Evolutionary conservation across 331 rosid genomes (phyloP).

Genomic region (Phaseolus coccineus): DNA sequence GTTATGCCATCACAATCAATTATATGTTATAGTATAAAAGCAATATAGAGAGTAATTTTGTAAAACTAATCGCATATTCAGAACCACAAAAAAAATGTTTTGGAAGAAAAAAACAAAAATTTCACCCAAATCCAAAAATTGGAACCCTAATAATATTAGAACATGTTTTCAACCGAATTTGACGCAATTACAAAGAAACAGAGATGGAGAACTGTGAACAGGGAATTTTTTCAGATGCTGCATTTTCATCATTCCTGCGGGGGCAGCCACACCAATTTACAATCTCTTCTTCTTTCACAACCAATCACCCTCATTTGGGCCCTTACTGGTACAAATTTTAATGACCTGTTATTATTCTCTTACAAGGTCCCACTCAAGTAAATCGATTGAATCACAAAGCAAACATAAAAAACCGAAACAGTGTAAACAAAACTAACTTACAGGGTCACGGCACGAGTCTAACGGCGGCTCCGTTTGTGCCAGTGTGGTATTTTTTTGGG

Average conservation of each 20-base stretch:
- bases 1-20: too few species aligned
- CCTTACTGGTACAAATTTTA: background rate
- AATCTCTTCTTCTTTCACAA: background rate
- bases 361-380: slow-evolving; percentile 11
- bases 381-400: background rate
- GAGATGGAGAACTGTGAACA: background rate
- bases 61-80: background rate
- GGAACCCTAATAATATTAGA: background rate
- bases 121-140: background rate
- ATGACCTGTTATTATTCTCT: background rate
- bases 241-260: background rate
- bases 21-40: too few species aligned
- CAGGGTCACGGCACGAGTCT: background rate
- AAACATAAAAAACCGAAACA: background rate
- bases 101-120: background rate
- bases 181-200: background rate
- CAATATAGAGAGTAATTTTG: too few species aligned
- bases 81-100: background rate
- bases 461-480: background rate
- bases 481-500: background rate
- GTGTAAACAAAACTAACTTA: background rate
- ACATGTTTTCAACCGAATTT: background rate
- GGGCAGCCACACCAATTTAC: slow-evolving; percentile 1
- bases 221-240: background rate
- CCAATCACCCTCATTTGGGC: slow-evolving; percentile 2